These are phyloP conservation scores for Trichoderma semiorbis DNA, from an alignment of 2,329 filamentous ascomycete species.

Conservation along the genomic window DNA sequence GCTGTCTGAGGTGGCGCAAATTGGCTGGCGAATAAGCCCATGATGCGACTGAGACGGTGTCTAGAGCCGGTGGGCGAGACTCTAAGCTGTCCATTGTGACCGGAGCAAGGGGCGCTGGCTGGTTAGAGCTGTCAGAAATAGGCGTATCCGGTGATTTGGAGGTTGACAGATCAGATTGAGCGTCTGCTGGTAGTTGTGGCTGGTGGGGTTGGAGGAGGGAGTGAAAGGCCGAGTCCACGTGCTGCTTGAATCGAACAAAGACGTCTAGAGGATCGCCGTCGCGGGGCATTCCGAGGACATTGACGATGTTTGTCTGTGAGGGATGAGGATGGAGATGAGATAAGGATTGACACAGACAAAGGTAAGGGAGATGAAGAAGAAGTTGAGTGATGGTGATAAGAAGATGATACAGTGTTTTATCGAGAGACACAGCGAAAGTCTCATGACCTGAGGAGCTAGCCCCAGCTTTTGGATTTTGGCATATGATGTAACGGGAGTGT, in stretches of 20 bases:
- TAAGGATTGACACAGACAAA: background rate
- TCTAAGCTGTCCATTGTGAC: slow-evolving; percentile 11
- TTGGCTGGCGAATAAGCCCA: slow-evolving; percentile 31
- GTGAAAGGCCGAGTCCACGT: slow-evolving; percentile 38
- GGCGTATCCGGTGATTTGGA: background rate
- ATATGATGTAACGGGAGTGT: background rate
- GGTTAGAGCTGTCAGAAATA: slow-evolving; percentile 9
- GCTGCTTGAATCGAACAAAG: slow-evolving; percentile 24
- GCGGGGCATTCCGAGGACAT: slow-evolving; percentile 22
- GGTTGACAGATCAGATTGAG: background rate
- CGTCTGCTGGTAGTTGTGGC: slow-evolving; percentile 17
- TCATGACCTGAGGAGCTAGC: background rate
- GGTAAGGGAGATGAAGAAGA: background rate
- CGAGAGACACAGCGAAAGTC: background rate
- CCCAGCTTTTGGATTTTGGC: background rate
- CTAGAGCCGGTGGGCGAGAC: background rate
- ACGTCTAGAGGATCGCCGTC: slow-evolving; percentile 20
- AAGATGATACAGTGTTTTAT: background rate
- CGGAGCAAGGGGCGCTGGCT: background rate
- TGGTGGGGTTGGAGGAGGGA: slow-evolving; percentile 23
- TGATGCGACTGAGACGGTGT: slow-evolving; percentile 26
- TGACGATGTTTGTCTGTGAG: background rate
- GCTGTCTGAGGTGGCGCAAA: slow-evolving; percentile 46
- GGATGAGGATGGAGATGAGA: background rate
- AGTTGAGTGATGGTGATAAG: background rate